These are phyloP conservation scores for Fraxinus velutina DNA, from an alignment of 305 asterid genomes.

Conservation along the genomic window DNA sequence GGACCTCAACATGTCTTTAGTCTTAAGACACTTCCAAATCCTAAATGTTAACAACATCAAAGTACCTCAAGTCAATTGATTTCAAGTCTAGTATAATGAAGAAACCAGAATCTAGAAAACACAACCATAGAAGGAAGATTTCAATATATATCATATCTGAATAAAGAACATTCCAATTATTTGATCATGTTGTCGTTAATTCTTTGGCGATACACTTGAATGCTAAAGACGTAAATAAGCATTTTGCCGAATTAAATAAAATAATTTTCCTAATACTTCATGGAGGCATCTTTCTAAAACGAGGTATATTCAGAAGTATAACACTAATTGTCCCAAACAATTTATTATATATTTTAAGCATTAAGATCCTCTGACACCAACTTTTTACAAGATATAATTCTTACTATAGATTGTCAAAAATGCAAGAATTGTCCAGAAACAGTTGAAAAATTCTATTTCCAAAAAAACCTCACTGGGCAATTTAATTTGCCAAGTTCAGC, in stretches of 20 bases:
- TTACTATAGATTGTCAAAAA: not conserved
- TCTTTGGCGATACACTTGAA: not conserved
- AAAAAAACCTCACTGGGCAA: too few relatives aligned
- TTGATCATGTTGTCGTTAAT: not conserved
- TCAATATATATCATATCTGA: not conserved
- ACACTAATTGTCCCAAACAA: not conserved
- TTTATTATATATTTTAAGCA: not conserved
- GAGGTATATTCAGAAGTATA: not conserved
- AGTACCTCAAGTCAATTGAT: constrained; percentile 12
- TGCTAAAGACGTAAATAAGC: not conserved
- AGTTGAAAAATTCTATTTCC: not conserved
- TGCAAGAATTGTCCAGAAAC: not conserved
- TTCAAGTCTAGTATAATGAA: not conserved
- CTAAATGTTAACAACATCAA: constrained; percentile 16
- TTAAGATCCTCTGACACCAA: not conserved
- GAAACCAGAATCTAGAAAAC: not conserved
- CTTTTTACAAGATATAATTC: not conserved
- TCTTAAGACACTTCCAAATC: constrained; percentile 15
- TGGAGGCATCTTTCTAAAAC: not conserved
- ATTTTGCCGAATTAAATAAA: not conserved
- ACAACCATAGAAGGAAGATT: not conserved
- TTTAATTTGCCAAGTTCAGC: too few relatives aligned
- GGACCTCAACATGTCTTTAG: constrained; percentile 7
- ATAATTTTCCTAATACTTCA: not conserved
- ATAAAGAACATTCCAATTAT: not conserved